A percentile compares a stretch with the other conserved stretches of the same genome.
Conservation (phyloP, 495 filamentous ascomycete species). For the Xylaria curta region DNA sequence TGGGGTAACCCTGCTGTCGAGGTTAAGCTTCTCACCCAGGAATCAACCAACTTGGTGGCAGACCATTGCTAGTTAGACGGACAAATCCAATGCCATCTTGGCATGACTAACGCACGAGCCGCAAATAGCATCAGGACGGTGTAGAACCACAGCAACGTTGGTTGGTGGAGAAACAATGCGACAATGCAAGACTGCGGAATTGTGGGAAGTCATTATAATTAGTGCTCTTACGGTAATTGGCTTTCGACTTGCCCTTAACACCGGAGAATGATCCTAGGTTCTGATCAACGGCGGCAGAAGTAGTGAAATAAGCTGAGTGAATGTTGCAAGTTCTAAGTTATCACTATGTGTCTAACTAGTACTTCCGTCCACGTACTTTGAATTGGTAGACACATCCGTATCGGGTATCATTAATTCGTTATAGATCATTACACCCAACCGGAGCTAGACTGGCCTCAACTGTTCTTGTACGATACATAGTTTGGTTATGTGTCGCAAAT, state of each 20-base stretch:
- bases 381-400: not conserved
- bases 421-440: not conserved
- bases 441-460: not conserved
- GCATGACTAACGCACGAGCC: conserved; percentile 10
- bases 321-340: not conserved
- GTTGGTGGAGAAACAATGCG: conserved; percentile 27
- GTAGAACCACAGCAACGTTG: not conserved
- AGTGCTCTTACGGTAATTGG: not conserved
- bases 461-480: conserved; percentile 12
- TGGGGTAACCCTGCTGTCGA: not conserved
- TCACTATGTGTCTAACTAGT: not conserved
- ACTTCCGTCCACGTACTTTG: not conserved
- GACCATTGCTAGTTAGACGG: not conserved
- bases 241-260: not conserved
- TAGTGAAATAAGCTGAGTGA: not conserved
- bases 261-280: not conserved
- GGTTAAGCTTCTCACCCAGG: not conserved
- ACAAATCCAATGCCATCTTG: conserved; percentile 24
- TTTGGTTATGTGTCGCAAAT: not conserved
- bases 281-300: not conserved
- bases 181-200: not conserved
- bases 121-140: not conserved
- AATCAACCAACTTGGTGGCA: not conserved
- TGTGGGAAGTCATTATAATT: not conserved
- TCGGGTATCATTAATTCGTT: conserved; percentile 10